Evolutionary conservation across 2,329 filamentous ascomycete species (phyloP).

Genomic region (Hawksworthiomyces lignivorus): DNA sequence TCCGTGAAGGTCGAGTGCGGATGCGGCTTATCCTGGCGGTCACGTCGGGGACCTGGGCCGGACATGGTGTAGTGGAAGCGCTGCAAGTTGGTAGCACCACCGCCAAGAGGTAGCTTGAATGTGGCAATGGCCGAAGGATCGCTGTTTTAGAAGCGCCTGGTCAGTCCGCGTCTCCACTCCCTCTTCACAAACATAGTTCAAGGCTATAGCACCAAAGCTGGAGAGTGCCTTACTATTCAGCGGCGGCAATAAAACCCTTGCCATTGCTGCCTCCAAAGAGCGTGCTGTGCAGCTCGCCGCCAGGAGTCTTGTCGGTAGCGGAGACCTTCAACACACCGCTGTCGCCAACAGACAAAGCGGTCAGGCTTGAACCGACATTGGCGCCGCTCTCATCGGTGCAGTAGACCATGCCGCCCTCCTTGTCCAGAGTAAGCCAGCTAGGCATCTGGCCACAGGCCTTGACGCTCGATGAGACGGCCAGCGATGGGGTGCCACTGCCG

Average conservation of each 20-base stretch:
- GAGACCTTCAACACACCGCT: slow-evolving; percentile 25
- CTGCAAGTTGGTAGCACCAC: slow-evolving; percentile 24
- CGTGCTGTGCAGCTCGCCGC: slow-evolving; percentile 32
- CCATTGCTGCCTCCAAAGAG: slow-evolving; percentile 32
- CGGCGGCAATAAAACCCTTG: slow-evolving; percentile 32
- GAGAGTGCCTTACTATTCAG: slow-evolving; percentile 42
- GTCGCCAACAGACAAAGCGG: slow-evolving; percentile 25
- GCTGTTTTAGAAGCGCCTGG: too few species aligned
- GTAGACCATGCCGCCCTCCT: slow-evolving; percentile 24
- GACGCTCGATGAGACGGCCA: slow-evolving; percentile 21
- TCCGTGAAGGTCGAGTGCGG: slow-evolving; percentile 45
- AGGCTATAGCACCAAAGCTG: too few species aligned
- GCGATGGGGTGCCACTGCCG: slow-evolving; percentile 18
- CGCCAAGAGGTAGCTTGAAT: slow-evolving; percentile 31
- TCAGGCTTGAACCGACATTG: slow-evolving; percentile 27
- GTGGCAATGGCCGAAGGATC: slow-evolving; percentile 35
- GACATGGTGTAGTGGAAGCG: slow-evolving; percentile 34
- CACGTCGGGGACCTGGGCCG: slow-evolving; percentile 32
- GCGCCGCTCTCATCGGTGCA: slow-evolving; percentile 29
- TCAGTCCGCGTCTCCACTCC: too few species aligned
- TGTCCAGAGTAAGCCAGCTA: slow-evolving; percentile 30
- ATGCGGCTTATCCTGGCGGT: slow-evolving; percentile 47
- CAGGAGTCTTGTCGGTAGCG: slow-evolving; percentile 24
- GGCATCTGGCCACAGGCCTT: slow-evolving; percentile 28
- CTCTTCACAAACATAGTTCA: too few species aligned